Base-by-base conservation (phyloP, 352 stramenopile genomes). In the Albugo laibachii region DNA sequence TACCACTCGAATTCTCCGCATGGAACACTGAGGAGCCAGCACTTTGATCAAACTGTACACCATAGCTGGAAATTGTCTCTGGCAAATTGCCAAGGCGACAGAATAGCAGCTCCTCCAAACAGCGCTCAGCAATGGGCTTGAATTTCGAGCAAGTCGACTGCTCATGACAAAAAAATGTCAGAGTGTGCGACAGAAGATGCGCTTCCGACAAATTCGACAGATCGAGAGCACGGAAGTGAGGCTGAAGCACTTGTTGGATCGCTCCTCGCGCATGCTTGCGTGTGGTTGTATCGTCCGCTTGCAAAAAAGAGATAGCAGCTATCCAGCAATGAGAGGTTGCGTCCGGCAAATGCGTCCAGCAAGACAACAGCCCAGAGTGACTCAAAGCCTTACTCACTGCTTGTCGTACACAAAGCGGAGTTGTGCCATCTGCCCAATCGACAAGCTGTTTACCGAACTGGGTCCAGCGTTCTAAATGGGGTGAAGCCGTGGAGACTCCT, bases 271-370 rank as follows among this genome's bases (percentile, higher is more conserved):
- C 43, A 31, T 62, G 35, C 13, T 61, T 52, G 13, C 66, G 66
- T 8, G 60, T 63, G 13, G 51, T 43, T n/a, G 48, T 53, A 18
- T 80, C 61, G 41, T 88, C 75, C 49, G 84, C 75, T 58, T 88
- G 75, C 44, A 88, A 57, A 8, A 85, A 54, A 42, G 55, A 61
- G 13, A 88, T 46, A n/a, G 58, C 63, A 13, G 61, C 67, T 19
- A 70, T 58, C 75, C 75, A 88, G 5, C 60, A 61, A 49, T 69
- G 47, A 15, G 83, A 45, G 1, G 61, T 55, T 24, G 80, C 41
- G 1, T 69, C 52, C 5, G 47, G 41, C 31, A 14, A 40, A 15
- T 48, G 49, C 13, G 43, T 27, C 0, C 40, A 27, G 57, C 27
- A 50, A 34, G 54, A 24, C 38, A 86, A 50, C 36, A 83, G 55